phyloP scores from a whole-genome alignment of 2,329 filamentous ascomycete species.

The Hypocreales sp. region DNA sequence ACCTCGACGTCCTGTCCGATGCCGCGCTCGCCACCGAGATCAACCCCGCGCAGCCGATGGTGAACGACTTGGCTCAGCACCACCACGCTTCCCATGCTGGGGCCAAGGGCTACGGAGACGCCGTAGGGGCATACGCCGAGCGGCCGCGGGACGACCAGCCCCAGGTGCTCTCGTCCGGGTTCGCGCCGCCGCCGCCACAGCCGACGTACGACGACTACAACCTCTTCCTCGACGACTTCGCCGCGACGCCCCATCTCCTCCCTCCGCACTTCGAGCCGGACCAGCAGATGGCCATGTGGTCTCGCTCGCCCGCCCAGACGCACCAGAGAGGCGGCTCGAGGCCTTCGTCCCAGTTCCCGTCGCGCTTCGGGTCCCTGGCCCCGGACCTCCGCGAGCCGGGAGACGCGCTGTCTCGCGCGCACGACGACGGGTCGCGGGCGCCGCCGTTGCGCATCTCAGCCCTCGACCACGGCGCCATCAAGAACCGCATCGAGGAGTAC shows the following conservation, averaged over 20 bases:
- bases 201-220: conserved; percentile 40
- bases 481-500: conserved; percentile 45
- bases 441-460: conserved; percentile 33
- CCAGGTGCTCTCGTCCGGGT: conserved; percentile 23
- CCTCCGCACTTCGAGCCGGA: conserved; percentile 39
- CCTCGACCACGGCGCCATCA: conserved; percentile 38
- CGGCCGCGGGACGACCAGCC: conserved; percentile 29
- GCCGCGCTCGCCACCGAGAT: conserved; percentile 43
- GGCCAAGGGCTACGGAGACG: conserved; percentile 34
- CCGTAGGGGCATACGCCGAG: conserved; percentile 28
- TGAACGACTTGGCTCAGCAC: conserved; percentile 27
- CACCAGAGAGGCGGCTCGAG: conserved; percentile 31
- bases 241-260: conserved; percentile 36
- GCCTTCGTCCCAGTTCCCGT: conserved; percentile 35
- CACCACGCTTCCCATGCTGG: conserved; percentile 22
- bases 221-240: conserved; percentile 42
- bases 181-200: conserved; percentile 12
- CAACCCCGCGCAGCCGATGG: conserved; percentile 33
- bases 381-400: conserved; percentile 31
- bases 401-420: conserved; percentile 9
- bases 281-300: conserved; percentile 35
- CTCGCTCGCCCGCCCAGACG: conserved; percentile 24
- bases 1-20: conserved; percentile 42
- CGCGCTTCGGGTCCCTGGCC: conserved; percentile 36
- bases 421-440: conserved; percentile 16